Evolutionary conservation across 768 basidiomycete genomes (phyloP), one percentile per base, ranked within the genome.

Genomic region (Tylopilus vinaceipallidus): DNA sequence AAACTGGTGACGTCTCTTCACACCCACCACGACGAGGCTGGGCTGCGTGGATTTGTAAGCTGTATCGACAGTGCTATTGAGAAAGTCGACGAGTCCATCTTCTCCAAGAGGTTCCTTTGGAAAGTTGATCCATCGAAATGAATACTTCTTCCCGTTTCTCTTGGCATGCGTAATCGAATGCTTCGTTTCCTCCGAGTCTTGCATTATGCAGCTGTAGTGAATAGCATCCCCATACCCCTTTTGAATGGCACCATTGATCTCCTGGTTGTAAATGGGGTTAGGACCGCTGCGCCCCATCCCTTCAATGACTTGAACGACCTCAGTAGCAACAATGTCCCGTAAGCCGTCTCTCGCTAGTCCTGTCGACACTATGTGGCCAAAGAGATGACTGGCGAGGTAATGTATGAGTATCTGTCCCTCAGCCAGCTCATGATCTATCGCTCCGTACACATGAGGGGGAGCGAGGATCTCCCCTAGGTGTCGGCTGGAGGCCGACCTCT

Each of bases 371-470:
- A 41, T 34, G 11, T 52, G 33, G 2, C 47, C 51, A 2, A 55
- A 38, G 1, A 50, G 34, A 1, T 54, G 57, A 20, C 54, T 52
- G 1, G 57, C 56, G 5, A 59, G 57, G 32, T 61, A 55, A 2
- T 54, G 12, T 13, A 43, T 32, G 6, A 54, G n/a, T 17, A 40
- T 49, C 2, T 42, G 55, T 20, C 43, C 57, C 6, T 35, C 37
- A 2, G 29, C 50, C 22, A 56, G 45, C 36, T 56, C 55, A 24
- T 39, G 23, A 3, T 37, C 20, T 7, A 61, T 30, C 8, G 44
- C 50, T 3, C 13, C 17, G 27, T n/a, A 47, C 45, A 2, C 58
- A 13, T 4, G 6, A 6, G 3, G 33, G 14, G 47, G 33, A 0
- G 36, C 57, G 10, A 55, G 33, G 0, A 41, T 22, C 26, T 56